phyloP scores from a whole-genome alignment of 495 filamentous ascomycete species.

The Talaromyces trachyspermus region DNA sequence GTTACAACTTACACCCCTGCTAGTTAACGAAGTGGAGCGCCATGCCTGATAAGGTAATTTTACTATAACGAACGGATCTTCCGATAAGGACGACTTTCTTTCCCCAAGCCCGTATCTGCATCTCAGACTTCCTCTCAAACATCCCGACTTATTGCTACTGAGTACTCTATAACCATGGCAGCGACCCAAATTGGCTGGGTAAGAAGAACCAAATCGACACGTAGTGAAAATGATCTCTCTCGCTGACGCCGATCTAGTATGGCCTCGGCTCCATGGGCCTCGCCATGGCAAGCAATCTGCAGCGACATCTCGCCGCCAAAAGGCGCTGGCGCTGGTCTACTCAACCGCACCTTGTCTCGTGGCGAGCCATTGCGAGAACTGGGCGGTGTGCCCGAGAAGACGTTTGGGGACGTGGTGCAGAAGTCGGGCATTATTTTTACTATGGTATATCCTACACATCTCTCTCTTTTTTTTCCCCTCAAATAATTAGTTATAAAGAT shows the following conservation, averaged over 20 bases:
- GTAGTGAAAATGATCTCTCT: no score
- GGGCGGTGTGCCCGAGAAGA: slow-evolving; percentile 27
- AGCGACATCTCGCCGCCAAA: slow-evolving; percentile 34
- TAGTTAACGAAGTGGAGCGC: no score
- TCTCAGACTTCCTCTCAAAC: no score
- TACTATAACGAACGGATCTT: no score
- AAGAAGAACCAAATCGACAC: not conserved
- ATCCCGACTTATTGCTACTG: not conserved
- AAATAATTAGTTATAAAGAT: slow-evolving; percentile 3
- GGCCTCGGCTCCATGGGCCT: slow-evolving; percentile 44
- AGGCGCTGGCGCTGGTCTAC: slow-evolving; percentile 29
- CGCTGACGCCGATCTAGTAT: no score
- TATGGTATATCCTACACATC: slow-evolving; percentile 22
- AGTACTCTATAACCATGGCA: slow-evolving; percentile 1
- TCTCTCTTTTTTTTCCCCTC: not conserved
- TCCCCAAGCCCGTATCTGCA: no score
- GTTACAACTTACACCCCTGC: no score
- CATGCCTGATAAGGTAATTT: no score
- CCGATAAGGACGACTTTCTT: no score
- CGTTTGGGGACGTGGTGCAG: slow-evolving; percentile 28
- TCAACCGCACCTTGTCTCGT: slow-evolving; percentile 40
- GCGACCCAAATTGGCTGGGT: slow-evolving; percentile 8
- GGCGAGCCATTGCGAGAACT: slow-evolving; percentile 28
- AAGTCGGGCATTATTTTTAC: slow-evolving; percentile 39
- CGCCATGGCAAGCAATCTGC: slow-evolving; percentile 42